Conservation (phyloP, 2,329 filamentous ascomycete species). For the Calonectria ilicicola region DNA sequence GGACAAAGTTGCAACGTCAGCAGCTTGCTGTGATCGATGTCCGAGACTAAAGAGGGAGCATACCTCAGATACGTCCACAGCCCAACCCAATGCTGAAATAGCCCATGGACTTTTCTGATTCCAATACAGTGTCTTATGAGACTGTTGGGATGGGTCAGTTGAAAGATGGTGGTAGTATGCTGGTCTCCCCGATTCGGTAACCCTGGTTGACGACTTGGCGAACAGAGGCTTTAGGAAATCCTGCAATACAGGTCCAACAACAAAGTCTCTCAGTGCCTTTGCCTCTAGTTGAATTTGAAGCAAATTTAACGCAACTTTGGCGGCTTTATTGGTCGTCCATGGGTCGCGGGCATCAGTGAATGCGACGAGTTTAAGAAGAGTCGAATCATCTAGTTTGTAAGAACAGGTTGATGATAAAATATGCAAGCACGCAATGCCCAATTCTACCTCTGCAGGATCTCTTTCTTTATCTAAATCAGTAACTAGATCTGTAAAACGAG, state of each 20-base stretch:
- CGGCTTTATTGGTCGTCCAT: conserved; percentile 53
- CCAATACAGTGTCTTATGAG: conserved; percentile 34
- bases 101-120: conserved; percentile 36
- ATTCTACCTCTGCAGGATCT: conserved; percentile 35
- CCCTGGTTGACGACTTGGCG: conserved; percentile 62
- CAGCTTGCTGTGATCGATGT: not conserved
- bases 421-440: conserved; percentile 43
- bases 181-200: conserved; percentile 46
- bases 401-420: conserved; percentile 33
- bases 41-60: conserved; percentile 33
- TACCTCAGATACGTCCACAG: conserved; percentile 63
- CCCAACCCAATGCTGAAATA: conserved; percentile 61
- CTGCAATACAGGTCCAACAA: conserved; percentile 69
- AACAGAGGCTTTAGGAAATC: conserved; percentile 77
- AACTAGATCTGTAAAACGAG: not conserved
- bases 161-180: conserved; percentile 34
- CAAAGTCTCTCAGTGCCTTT: conserved; percentile 48
- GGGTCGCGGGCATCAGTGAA: conserved; percentile 46
- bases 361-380: conserved; percentile 48
- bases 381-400: conserved; percentile 23
- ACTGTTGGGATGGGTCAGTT: conserved; percentile 1
- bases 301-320: conserved; percentile 46
- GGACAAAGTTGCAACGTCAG: conserved; percentile 5
- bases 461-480: not conserved
- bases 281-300: conserved; percentile 44